Percentiles rank a stretch among this genome's conserved stretches.
phyloP scores from a whole-genome alignment of 1,139 yeast genomes.

The Blastobotrys persicus region DNA sequence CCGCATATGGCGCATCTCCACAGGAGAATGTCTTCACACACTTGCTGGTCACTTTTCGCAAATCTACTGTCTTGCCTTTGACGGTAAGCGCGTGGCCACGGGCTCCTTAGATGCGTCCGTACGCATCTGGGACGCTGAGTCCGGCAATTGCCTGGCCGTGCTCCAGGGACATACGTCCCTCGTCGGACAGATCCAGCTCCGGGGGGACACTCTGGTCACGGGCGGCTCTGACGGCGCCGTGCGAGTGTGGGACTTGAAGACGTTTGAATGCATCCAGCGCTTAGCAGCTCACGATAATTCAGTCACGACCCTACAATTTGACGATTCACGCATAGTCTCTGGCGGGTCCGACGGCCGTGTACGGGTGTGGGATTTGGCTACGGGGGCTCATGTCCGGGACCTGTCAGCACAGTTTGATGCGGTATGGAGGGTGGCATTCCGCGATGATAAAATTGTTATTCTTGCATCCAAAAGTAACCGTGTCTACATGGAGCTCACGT shows the following conservation, averaged over 20 bases:
- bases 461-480: constrained; percentile 38
- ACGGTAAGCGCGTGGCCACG: constrained; percentile 71
- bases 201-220: constrained; percentile 80
- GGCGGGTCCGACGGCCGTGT: constrained; percentile 89
- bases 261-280: constrained; percentile 83
- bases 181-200: constrained; percentile 81
- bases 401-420: constrained; percentile 39
- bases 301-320: constrained; percentile 82
- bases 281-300: constrained; percentile 79
- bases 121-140: constrained; percentile 81
- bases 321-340: constrained; percentile 82
- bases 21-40: constrained; percentile 74
- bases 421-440: constrained; percentile 45
- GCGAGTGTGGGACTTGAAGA: constrained; percentile 91
- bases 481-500: constrained; percentile 41
- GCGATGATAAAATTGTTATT: constrained; percentile 42
- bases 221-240: constrained; percentile 91
- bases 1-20: constrained; percentile 79
- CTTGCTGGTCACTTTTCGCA: constrained; percentile 86
- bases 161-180: constrained; percentile 71
- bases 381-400: constrained; percentile 54
- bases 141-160: constrained; percentile 75
- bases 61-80: constrained; percentile 79
- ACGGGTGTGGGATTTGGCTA: constrained; percentile 85
- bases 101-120: constrained; percentile 92